phyloP scores from a whole-genome alignment of 331 rosid genomes.

The Pyracantha coccinea region DNA sequence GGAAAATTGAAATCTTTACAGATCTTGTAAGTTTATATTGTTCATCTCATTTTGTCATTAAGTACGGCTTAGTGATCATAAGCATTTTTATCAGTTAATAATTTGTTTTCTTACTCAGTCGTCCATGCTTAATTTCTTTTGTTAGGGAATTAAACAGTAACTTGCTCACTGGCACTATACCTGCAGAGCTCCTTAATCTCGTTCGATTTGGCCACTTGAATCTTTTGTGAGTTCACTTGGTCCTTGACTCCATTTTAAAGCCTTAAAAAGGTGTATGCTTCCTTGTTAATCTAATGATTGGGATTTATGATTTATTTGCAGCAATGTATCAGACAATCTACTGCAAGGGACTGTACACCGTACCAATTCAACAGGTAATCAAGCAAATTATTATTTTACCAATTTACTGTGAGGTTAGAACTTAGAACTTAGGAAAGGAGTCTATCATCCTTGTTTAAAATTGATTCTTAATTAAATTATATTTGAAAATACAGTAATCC shows the following conservation, averaged over 20 bases:
- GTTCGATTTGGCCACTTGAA: constrained; percentile 12
- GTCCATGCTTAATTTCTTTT: background rate
- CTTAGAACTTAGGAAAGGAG: too few relatives aligned
- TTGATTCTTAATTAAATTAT: too few relatives aligned
- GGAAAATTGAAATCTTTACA: constrained; percentile 18
- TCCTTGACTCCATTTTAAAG: background rate
- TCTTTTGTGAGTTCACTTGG: constrained; percentile 10
- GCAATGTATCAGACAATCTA: constrained; percentile 9
- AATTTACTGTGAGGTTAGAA: too few relatives aligned
- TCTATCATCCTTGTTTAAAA: too few relatives aligned
- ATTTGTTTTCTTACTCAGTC: background rate
- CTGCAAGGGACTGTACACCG: background rate
- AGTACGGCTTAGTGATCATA: background rate
- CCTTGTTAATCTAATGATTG: background rate
- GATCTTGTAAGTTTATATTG: constrained; percentile 4
- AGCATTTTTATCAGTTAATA: background rate
- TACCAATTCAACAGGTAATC: background rate
- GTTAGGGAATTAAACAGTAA: constrained; percentile 21
- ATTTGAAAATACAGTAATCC: too few relatives aligned
- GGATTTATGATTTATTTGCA: background rate
- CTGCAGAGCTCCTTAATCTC: constrained; percentile 16
- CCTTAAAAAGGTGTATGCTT: background rate
- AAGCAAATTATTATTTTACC: background rate
- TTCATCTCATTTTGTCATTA: background rate
- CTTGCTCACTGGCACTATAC: constrained; percentile 10